Evolutionary conservation across 306 rosid genomes (phyloP), one percentile per base, ranked within the genome.

Genomic region (Acacia melanoxylon): DNA sequence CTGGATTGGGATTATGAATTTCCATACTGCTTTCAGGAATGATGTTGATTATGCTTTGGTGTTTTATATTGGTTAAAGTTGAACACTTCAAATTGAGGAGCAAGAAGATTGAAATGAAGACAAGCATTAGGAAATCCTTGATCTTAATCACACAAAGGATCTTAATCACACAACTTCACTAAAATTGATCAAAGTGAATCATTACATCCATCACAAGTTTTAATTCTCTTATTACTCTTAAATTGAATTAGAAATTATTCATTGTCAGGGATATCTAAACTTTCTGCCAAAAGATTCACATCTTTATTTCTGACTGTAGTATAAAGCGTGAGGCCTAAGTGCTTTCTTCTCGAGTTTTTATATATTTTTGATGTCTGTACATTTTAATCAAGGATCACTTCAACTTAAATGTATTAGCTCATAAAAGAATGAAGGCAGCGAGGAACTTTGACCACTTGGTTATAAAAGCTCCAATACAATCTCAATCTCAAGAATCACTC

Each of bases 111-210:
- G 35, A 77, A 31, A 31, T 68, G 27, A 51, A 44, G 37, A 75
- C 62, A 13, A 49, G 13, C 76, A 29, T 16, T 7, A 13, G 12
- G 22, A 45, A 85, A 71, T 11, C 54, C 37, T 37, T 69, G 75
- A 40, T 56, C 46, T 70, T 59, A 27, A 19, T n/a, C 81, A 33
- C 14, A 49, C 27, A 63, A 44, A n/a, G n/a, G 75, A 40, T 56
- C 46, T 70, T 59, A 27, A 19, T n/a, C 81, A 33, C 14, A 49
- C 27, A 63, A 44, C 59, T 20, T 35, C 49, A 37, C 61, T 72
- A 72, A 71, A 81, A 77, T 63, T 42, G 65, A 65, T 9, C 74
- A 77, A 72, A 77, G 68, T 20, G 74, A 46, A 58, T 49, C 58
- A 44, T 62, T 44, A 20, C 48, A 83, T 68, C 59, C 8, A 41